Percentiles rank a stretch among this genome's conserved stretches.
Evolutionary conservation across 164 flowering plant species (phyloP).

Genomic region (Stephania japonica): DNA sequence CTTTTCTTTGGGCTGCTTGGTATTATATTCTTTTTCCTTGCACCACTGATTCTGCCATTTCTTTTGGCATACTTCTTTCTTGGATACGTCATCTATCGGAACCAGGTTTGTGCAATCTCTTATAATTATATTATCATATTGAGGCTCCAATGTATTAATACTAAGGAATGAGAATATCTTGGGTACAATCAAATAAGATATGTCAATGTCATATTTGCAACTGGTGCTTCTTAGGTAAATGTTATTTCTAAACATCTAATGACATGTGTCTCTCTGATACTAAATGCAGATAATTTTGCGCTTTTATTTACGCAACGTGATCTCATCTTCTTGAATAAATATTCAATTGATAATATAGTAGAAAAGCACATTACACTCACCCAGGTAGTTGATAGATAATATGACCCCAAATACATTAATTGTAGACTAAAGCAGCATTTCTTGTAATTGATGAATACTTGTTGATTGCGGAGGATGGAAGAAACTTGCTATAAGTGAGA

Average conservation of each 20-base stretch:
- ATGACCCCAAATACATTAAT: too few species aligned
- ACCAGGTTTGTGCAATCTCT: constrained; percentile 54
- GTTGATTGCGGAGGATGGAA: too few species aligned
- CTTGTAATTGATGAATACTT: too few species aligned
- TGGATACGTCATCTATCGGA: constrained; percentile 74
- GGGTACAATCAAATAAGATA: neutral
- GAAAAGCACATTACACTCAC: too few species aligned
- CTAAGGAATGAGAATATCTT: neutral
- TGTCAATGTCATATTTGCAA: neutral
- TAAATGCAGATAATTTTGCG: neutral
- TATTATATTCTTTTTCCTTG: constrained; percentile 74
- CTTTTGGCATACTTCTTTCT: constrained; percentile 67
- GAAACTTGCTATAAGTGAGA: too few species aligned
- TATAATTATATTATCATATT: neutral
- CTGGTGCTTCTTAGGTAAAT: neutral
- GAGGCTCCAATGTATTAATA: neutral
- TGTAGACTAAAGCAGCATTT: too few species aligned
- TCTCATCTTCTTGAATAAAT: too few species aligned
- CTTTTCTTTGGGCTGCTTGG: constrained; percentile 89
- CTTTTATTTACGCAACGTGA: neutral
- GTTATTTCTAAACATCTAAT: neutral
- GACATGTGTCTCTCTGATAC: neutral
- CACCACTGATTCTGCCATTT: constrained; percentile 88
- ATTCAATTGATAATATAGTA: too few species aligned
- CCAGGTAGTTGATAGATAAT: too few species aligned